Conservation (phyloP, 1,139 yeast genomes). For the Hemisphaericaspora xylofermentans region DNA sequence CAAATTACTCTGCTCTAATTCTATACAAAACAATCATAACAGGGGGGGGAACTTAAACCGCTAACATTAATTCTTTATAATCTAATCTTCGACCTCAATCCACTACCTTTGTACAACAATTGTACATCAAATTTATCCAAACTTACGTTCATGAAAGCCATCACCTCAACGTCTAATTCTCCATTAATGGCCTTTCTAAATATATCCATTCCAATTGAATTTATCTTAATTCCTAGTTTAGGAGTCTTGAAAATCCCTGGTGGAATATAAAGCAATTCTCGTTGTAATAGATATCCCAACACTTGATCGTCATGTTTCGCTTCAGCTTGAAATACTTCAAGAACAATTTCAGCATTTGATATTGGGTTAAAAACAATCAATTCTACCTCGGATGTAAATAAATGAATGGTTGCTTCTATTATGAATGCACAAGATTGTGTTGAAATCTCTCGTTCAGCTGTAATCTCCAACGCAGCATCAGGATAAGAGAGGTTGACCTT, state of each 20-base stretch:
- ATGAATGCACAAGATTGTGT: conserved; percentile 20
- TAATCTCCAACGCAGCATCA: conserved; percentile 4
- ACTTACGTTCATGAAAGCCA: conserved; percentile 38
- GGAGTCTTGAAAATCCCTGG: conserved; percentile 54
- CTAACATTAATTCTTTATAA: conserved; percentile 17
- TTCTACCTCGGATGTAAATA: conserved; percentile 52
- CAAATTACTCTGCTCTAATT: too few relatives aligned
- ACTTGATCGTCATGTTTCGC: conserved; percentile 51
- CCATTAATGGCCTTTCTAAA: conserved; percentile 51
- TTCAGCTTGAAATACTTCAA: conserved; percentile 41
- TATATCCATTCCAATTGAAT: conserved; percentile 47
- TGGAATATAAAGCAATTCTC: conserved; percentile 37
- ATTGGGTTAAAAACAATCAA: conserved; percentile 53
- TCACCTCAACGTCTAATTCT: conserved; percentile 44
- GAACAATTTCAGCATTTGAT: conserved; percentile 37
- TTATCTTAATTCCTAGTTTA: conserved; percentile 46
- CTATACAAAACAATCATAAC: too few relatives aligned
- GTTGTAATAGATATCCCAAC: conserved; percentile 44
- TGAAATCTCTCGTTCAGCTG: conserved; percentile 3
- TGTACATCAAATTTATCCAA: conserved; percentile 39
- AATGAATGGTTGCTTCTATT: conserved; percentile 48
- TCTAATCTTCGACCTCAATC: conserved; percentile 39
- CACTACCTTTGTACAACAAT: conserved; percentile 45
- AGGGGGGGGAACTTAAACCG: too few relatives aligned
- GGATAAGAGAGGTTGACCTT: conserved; percentile 12